phyloP scores from a whole-genome alignment of 345 rosid genomes.

The Pistacia integerrima region DNA sequence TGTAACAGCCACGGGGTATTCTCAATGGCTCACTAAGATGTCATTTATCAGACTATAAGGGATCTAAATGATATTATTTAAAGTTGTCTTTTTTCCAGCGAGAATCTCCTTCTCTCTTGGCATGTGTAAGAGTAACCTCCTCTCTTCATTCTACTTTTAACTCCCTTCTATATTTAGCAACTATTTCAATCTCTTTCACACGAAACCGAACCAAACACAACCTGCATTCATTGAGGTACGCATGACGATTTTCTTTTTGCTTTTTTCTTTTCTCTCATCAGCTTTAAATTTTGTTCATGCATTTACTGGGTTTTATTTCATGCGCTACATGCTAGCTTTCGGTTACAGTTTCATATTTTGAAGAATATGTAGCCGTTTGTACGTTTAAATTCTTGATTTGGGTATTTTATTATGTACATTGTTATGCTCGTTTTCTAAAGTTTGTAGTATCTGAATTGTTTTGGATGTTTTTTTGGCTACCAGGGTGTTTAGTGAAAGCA shows the following conservation, averaged over 20 bases:
- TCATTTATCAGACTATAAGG: background rate
- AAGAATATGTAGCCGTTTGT: slow-evolving; percentile 15
- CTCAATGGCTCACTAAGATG: too few species aligned
- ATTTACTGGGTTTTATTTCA: slow-evolving; percentile 9
- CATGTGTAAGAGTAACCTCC: slow-evolving; percentile 23
- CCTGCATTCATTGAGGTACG: slow-evolving; percentile 7
- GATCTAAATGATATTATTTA: background rate
- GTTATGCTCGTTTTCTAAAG: slow-evolving; percentile 1
- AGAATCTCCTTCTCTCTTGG: slow-evolving; percentile 25
- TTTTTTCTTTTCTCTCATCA: background rate
- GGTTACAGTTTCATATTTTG: slow-evolving; percentile 15
- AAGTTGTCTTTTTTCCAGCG: background rate
- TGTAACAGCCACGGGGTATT: too few species aligned
- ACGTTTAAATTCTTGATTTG: slow-evolving; percentile 21
- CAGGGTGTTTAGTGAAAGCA: slow-evolving; percentile 17
- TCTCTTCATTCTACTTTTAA: slow-evolving; percentile 12
- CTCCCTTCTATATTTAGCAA: slow-evolving; percentile 38
- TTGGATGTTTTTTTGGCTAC: slow-evolving; percentile 5
- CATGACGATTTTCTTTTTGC: background rate
- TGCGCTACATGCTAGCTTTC: background rate
- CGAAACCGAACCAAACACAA: background rate
- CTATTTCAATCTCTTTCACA: slow-evolving; percentile 5
- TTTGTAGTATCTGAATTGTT: slow-evolving; percentile 8
- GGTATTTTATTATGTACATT: slow-evolving; percentile 10
- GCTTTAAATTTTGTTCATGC: slow-evolving; percentile 1